Percentiles rank a stretch among this genome's conserved stretches.
These are phyloP conservation scores for Angomonas desouzai DNA, from an alignment of 208 protist species.

Conservation along the genomic window DNA sequence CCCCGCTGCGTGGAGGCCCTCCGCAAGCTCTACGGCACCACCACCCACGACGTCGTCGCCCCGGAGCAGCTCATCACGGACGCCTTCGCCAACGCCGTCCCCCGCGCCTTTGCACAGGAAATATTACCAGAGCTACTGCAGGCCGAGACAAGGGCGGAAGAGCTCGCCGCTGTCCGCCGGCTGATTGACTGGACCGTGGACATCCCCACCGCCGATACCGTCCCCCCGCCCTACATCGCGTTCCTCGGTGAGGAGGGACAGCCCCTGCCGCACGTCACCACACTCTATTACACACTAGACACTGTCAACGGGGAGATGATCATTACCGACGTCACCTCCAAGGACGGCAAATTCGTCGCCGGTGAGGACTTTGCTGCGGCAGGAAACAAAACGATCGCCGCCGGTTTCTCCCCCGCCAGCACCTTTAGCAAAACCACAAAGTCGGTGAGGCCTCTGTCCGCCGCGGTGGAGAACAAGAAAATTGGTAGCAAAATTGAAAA, in stretches of 20 bases:
- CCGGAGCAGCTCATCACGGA: constrained; percentile 16
- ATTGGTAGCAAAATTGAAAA: not conserved
- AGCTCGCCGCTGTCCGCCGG: constrained; percentile 33
- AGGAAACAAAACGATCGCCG: not conserved
- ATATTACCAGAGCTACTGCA: constrained; percentile 39
- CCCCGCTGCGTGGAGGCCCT: constrained; percentile 23
- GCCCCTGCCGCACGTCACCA: constrained; percentile 16
- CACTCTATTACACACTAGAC: constrained; percentile 27
- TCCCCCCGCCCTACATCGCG: constrained; percentile 49
- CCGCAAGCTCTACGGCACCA: constrained; percentile 43
- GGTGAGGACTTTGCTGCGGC: not conserved
- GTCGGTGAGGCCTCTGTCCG: not conserved
- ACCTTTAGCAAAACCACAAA: not conserved
- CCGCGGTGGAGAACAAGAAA: constrained; percentile 1
- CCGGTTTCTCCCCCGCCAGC: not conserved
- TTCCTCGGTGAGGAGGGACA: constrained; percentile 38
- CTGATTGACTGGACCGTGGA: constrained; percentile 52
- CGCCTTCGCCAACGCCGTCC: constrained; percentile 9
- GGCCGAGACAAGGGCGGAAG: constrained; percentile 30
- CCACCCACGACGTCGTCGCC: constrained; percentile 29
- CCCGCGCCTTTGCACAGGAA: constrained; percentile 15
- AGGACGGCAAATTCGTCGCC: not conserved
- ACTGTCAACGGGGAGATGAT: constrained; percentile 17
- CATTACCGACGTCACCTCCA: not conserved
- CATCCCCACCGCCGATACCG: constrained; percentile 42